A percentile compares a stretch with the other conserved stretches of the same genome.
phyloP scores from a whole-genome alignment of 2,329 filamentous ascomycete genomes.

The Beauveria brongniartii region DNA sequence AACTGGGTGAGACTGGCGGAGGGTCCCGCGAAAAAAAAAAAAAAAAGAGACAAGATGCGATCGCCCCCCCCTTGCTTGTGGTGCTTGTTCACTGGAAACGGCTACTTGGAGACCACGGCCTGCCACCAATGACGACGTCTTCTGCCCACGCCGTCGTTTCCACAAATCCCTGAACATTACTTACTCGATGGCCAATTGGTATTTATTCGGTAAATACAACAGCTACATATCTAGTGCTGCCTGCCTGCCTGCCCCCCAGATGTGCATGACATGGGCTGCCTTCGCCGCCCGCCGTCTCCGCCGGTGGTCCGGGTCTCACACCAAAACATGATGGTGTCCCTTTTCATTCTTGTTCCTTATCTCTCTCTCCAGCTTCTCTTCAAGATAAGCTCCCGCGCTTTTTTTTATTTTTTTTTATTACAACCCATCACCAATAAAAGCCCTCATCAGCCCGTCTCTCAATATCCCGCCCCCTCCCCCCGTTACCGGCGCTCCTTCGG shows the following conservation, averaged over 20 bases:
- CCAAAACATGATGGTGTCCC: not conserved
- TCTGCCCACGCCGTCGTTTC: not conserved
- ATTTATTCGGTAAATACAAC: not conserved
- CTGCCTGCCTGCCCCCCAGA: not conserved
- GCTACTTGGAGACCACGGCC: not conserved
- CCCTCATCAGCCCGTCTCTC: not conserved
- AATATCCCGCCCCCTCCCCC: not conserved
- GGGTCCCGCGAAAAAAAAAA: not conserved
- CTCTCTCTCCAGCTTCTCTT: not conserved
- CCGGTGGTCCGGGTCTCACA: not conserved
- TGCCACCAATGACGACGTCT: not conserved
- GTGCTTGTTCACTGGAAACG: not conserved
- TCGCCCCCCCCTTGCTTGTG: not conserved
- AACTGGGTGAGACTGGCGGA: not conserved
- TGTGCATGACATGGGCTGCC: not conserved
- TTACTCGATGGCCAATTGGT: not conserved
- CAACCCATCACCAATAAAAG: not conserved
- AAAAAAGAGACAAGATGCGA: not conserved
- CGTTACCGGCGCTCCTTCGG: constrained; percentile 1
- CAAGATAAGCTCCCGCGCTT: not conserved
- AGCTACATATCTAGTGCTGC: not conserved
- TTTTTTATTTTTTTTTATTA: too few relatives aligned
- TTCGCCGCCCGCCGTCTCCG: not conserved
- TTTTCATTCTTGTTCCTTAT: not conserved
- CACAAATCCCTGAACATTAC: not conserved